Percentiles rank a stretch among this genome's conserved stretches.
Conservation (phyloP, 2,329 filamentous ascomycete genomes). For the Aspergillus carbonarius region DNA sequence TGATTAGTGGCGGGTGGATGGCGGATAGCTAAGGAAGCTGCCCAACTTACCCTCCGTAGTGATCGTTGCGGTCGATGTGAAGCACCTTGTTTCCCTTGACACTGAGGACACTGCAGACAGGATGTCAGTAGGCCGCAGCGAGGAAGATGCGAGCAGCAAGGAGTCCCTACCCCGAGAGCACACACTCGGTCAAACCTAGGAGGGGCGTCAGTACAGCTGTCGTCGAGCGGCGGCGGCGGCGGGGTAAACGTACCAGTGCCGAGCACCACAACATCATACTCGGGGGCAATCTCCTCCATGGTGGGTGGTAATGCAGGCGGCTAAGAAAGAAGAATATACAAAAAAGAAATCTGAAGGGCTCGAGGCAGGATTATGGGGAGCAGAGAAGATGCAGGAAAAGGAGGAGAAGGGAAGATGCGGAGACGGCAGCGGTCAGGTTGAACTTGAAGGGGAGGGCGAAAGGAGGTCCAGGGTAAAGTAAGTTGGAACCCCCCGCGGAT, state of each 20-base stretch:
- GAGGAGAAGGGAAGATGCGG: conserved; percentile 21
- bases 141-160: conserved; percentile 10
- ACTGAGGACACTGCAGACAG: conserved; percentile 71
- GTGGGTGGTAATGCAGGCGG: conserved; percentile 31
- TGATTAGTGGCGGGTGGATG: conserved; percentile 23
- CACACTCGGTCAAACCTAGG: conserved; percentile 93
- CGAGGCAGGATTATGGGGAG: conserved; percentile 9
- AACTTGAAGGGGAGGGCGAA: conserved; percentile 17
- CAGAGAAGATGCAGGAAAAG: conserved; percentile 12
- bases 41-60: conserved; percentile 85
- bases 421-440: conserved; percentile 19
- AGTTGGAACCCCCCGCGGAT: conserved; percentile 20
- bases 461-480: conserved; percentile 11
- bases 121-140: conserved; percentile 20
- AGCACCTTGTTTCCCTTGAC: conserved; percentile 99
- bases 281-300: conserved; percentile 98
- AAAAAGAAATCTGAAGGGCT: conserved; percentile 13
- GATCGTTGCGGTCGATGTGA: conserved; percentile 97
- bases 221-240: conserved; percentile 36
- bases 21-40: conserved; percentile 17
- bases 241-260: conserved; percentile 73
- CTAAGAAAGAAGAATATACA: conserved; percentile 10
- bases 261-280: conserved; percentile 98
- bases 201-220: conserved; percentile 31
- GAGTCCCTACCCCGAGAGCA: conserved; percentile 80